Conservation (phyloP, 2,329 filamentous ascomycete genomes). For the Albifimbria verrucaria region DNA sequence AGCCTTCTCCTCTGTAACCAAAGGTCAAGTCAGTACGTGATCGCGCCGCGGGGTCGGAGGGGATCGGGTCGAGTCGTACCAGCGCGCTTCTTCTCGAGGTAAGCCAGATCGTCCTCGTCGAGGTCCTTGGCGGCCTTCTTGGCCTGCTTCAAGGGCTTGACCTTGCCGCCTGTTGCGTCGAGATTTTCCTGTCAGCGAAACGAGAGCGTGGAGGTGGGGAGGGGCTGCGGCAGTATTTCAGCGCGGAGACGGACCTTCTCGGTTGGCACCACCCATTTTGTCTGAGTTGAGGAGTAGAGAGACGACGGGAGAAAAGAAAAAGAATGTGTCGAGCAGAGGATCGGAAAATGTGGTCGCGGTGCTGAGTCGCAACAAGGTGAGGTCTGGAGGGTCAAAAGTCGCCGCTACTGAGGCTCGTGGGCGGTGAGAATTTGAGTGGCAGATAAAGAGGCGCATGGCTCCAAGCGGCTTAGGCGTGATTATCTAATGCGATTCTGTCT, state of each 20-base stretch:
- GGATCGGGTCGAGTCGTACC: slow-evolving; percentile 54
- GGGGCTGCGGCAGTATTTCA: not conserved
- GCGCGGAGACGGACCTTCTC: slow-evolving; percentile 30
- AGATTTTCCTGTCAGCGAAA: slow-evolving; percentile 2
- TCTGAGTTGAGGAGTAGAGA: slow-evolving; percentile 6
- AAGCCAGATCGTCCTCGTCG: slow-evolving; percentile 84
- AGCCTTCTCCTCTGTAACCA: slow-evolving; percentile 71
- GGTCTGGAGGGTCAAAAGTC: not conserved
- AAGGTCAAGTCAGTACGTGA: no score
- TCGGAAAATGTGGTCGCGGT: not conserved
- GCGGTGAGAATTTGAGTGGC: not conserved
- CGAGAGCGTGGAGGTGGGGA: slow-evolving; percentile 15
- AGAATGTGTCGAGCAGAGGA: slow-evolving; percentile 9
- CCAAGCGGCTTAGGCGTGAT: not conserved
- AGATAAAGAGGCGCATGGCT: not conserved
- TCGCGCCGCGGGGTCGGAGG: not conserved
- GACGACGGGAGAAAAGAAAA: slow-evolving; percentile 9
- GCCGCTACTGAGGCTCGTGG: not conserved
- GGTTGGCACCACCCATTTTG: slow-evolving; percentile 36
- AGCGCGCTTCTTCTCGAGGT: slow-evolving; percentile 77
- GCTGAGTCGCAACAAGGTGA: not conserved
- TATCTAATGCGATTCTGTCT: not conserved
- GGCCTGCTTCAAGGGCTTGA: slow-evolving; percentile 79
- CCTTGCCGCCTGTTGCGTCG: slow-evolving; percentile 66
- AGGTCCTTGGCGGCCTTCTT: slow-evolving; percentile 83